These are phyloP conservation scores for Scalesia atractyloides DNA, from an alignment of 129 eudicot genomes.

Conservation along the genomic window DNA sequence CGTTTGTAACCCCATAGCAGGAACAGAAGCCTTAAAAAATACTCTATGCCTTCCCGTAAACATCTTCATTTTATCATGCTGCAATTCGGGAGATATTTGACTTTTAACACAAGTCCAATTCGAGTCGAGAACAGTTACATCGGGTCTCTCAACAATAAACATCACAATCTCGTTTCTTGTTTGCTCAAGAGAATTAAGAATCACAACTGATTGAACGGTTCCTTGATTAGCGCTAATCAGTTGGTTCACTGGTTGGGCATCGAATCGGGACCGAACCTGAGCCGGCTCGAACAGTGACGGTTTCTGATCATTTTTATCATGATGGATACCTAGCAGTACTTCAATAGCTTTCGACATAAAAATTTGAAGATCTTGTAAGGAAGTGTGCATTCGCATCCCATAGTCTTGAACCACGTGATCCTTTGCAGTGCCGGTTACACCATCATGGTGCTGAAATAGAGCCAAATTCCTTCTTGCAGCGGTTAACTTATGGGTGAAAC, in stretches of 20 bases:
- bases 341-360: constrained; percentile 97
- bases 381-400: constrained; percentile 90
- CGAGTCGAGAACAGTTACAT: constrained; percentile 87
- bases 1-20: constrained; percentile 90
- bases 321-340: constrained; percentile 73
- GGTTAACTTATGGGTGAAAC: constrained; percentile 75
- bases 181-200: constrained; percentile 86
- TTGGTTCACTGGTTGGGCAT: constrained; percentile 77
- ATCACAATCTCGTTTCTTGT: constrained; percentile 86
- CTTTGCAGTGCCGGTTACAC: constrained; percentile 98
- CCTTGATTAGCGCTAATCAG: constrained; percentile 66
- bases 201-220: constrained; percentile 80
- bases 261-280: constrained; percentile 76
- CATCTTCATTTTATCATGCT: constrained; percentile 49
- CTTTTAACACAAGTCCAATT: constrained; percentile 97
- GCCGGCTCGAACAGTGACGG: constrained; percentile 83
- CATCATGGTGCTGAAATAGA: constrained; percentile 98
- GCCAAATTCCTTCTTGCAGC: constrained; percentile 97
- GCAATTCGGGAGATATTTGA: constrained; percentile 94
- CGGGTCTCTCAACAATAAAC: constrained; percentile 87
- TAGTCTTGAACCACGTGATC: constrained; percentile 96
- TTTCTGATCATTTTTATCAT: constrained; percentile 68
- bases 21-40: constrained; percentile 84
- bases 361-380: constrained; percentile 81
- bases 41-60: constrained; percentile 90